Evolutionary conservation across 192 early-diverging fungal species (phyloP).

Genomic region (Cetraspora pellucida): DNA sequence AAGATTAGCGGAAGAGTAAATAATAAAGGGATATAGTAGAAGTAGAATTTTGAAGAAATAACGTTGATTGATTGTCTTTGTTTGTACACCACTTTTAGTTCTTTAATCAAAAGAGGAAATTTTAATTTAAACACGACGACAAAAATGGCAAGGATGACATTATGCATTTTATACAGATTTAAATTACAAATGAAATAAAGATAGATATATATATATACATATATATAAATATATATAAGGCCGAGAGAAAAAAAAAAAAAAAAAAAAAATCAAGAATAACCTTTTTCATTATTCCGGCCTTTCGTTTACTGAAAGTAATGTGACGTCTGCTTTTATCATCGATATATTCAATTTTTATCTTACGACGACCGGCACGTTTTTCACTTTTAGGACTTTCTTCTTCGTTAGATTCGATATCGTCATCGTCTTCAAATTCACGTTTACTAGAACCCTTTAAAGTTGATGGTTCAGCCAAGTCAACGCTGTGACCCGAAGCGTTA

Average conservation of each 20-base stretch:
- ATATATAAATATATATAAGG: background rate
- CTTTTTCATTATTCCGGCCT: conserved; percentile 99
- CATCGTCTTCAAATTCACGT: conserved; percentile 48
- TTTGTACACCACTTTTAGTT: background rate
- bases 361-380: conserved; percentile 82
- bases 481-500: conserved; percentile 1
- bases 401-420: conserved; percentile 68
- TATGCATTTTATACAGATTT: background rate
- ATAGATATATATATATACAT: background rate
- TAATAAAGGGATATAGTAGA: too few relatives aligned
- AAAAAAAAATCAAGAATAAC: conserved; percentile 6
- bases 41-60: background rate
- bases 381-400: conserved; percentile 52
- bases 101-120: background rate
- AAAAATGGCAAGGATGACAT: conserved; percentile 1
- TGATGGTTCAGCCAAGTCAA: background rate
- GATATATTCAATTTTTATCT: conserved; percentile 97
- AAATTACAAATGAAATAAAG: too few relatives aligned
- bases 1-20: too few relatives aligned
- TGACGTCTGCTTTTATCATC: conserved; percentile 91
- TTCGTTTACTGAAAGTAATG: conserved; percentile 94
- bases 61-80: conserved; percentile 1
- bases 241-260: background rate
- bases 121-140: background rate
- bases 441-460: conserved; percentile 31